A percentile compares a stretch with the other conserved stretches of the same genome.
These are phyloP conservation scores for Penicillium sp. DNA, from an alignment of 2,329 filamentous ascomycete species.

Conservation along the genomic window DNA sequence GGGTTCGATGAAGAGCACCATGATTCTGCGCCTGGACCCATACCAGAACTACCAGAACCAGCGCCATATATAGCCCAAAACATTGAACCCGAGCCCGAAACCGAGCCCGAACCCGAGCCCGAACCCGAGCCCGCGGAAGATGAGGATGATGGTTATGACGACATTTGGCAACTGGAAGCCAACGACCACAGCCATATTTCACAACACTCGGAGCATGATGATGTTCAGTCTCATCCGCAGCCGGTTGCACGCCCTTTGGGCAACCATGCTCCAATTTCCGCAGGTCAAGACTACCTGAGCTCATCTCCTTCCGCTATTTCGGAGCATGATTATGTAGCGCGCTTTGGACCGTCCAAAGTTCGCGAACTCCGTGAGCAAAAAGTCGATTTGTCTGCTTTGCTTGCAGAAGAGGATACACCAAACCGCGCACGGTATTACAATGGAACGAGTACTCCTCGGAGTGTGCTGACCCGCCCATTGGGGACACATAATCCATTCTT, in stretches of 20 bases:
- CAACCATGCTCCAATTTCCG: slow-evolving; percentile 25
- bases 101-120: slow-evolving; percentile 13
- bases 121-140: slow-evolving; percentile 17
- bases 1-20: slow-evolving; percentile 12
- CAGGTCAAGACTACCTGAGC: slow-evolving; percentile 22
- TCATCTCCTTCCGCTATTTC: slow-evolving; percentile 35
- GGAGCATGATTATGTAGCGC: slow-evolving; percentile 28
- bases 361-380: slow-evolving; percentile 36
- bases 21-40: slow-evolving; percentile 12
- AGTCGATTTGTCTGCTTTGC: slow-evolving; percentile 36
- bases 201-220: slow-evolving; percentile 28
- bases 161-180: slow-evolving; percentile 51
- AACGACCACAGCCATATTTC: slow-evolving; percentile 38
- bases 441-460: slow-evolving; percentile 34
- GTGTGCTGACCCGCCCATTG: slow-evolving; percentile 20
- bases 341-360: slow-evolving; percentile 35
- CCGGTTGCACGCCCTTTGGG: slow-evolving; percentile 37
- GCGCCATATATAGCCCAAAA: neutral
- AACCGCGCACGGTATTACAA: slow-evolving; percentile 40
- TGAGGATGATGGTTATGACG: slow-evolving; percentile 42
- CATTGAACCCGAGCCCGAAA: slow-evolving; percentile 15
- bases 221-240: slow-evolving; percentile 19
- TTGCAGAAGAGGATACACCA: slow-evolving; percentile 36
- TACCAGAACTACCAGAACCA: neutral
- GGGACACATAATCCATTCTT: slow-evolving; percentile 14